Percentiles rank a stretch among this genome's conserved stretches.
Conservation (phyloP, 176 grass and related monocot species). For the Triticum urartu region DNA sequence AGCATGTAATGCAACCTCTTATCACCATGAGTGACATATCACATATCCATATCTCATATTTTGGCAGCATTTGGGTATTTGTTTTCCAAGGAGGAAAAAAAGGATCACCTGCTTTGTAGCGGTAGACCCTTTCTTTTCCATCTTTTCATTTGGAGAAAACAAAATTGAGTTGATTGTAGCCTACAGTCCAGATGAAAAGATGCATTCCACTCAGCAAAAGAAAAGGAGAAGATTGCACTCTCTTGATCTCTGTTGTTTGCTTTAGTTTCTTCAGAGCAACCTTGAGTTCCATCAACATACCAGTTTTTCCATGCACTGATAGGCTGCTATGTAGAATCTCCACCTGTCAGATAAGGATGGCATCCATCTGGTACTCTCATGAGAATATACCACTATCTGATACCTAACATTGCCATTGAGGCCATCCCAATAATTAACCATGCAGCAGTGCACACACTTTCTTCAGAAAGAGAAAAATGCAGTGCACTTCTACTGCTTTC, state of each 20-base stretch:
- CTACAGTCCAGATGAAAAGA: not conserved
- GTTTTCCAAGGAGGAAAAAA: not conserved
- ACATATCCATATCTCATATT: not conserved
- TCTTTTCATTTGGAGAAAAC: not conserved
- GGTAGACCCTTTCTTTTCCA: not conserved
- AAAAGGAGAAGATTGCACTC: not conserved
- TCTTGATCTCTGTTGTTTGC: not conserved
- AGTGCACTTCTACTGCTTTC: slow-evolving; percentile 3
- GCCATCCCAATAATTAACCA: slow-evolving; percentile 22
- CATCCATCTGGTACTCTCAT: slow-evolving; percentile 10
- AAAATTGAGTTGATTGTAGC: not conserved
- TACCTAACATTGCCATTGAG: slow-evolving; percentile 40
- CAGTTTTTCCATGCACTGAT: not conserved
- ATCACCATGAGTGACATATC: not conserved
- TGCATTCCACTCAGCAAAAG: not conserved
- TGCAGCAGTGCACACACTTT: slow-evolving; percentile 22
- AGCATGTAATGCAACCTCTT: slow-evolving; percentile 4
- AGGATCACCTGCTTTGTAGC: not conserved
- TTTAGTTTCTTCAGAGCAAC: not conserved
- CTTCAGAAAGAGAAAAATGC: not conserved
- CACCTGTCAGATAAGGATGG: slow-evolving; percentile 23
- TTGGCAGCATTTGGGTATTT: not conserved
- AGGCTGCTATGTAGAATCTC: not conserved
- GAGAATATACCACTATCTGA: slow-evolving; percentile 29
- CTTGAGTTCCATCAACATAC: not conserved